Base-by-base conservation (phyloP, 2,329 filamentous ascomycete species). In the Davidsoniella virescens region DNA sequence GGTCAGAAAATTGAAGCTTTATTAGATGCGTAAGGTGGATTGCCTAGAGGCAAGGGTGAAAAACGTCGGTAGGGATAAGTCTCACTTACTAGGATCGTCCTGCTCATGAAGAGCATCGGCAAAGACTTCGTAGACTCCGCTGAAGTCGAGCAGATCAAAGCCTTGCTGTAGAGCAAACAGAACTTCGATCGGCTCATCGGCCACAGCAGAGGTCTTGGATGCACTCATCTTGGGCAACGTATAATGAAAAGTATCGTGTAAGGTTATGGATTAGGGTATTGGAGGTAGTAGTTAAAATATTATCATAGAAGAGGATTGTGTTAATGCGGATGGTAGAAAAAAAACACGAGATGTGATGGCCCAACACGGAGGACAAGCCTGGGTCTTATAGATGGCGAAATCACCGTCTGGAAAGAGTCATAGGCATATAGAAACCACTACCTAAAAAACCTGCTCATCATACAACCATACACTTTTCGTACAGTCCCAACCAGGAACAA, bases 131-230 rank as follows among this genome's bases (percentile, higher is more conserved):
- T 73, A 61, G 41, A 73, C 69, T 55, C 72, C 75, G 51, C 72
- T 70, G 57, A 78, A 70, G 66, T 78, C 75, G 56, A 77, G 58
- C 52, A 78, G 62, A 60, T 78, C 67, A 61, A 78, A 79, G 61
- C 76, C 74, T 61, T 69, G 64, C 50, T 79, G 75, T 58, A 79
- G 68, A 58, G 70, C 74, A 63, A 79, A 70, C 60, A 79, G 71
- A 56, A 78, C 72, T 56, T 77, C 69, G 59, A 78, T 67, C 56
- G 73, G 73, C 62, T 78, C 71, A 61, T 77, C 73, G 59, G 69
- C 67, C 63, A 75, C 71, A 61, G 73, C 73, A 64, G 73, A 74
- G 57, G 65, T 68, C 70, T 77, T 77, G 61, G 64, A 64, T 62
- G 72, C 65, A 67, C 62, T 70, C 75, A 78, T 78, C 64, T 64